Conservation (phyloP, 2,329 filamentous ascomycete species). For the Colletotrichum salicis region DNA sequence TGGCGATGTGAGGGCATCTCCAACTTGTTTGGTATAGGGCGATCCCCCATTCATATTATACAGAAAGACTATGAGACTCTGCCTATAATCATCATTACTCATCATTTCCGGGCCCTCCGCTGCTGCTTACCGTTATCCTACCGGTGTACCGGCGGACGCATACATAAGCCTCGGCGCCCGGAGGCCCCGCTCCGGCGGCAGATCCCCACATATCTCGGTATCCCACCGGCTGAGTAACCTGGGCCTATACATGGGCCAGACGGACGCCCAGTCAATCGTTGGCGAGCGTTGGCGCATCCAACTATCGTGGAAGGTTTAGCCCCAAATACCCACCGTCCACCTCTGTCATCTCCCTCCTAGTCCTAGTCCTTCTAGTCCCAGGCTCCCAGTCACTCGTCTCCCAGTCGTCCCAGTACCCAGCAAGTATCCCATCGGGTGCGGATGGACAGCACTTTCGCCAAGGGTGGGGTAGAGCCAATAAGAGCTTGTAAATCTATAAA, state of each 20-base stretch:
- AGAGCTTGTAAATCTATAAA: too few species aligned
- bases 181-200: background rate
- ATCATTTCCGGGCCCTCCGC: background rate
- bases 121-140: background rate
- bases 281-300: background rate
- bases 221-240: conserved; percentile 23
- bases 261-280: background rate
- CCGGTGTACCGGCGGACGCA: background rate
- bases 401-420: too few species aligned
- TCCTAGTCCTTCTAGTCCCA: background rate
- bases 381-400: too few species aligned
- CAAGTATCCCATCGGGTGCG: too few species aligned
- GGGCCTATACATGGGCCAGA: background rate
- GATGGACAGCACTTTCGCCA: too few species aligned
- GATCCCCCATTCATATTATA: background rate
- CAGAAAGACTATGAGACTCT: background rate
- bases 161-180: conserved; percentile 9
- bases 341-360: background rate
- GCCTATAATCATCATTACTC: background rate
- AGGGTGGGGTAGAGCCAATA: too few species aligned
- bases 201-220: background rate
- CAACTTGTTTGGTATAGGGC: background rate
- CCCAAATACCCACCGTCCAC: background rate
- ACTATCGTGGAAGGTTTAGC: conserved; percentile 13
- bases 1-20: background rate